Percentiles rank a stretch among this genome's conserved stretches.
Conservation (phyloP, 1,284 basidiomycete genomes). For the Pascua guehoae region DNA sequence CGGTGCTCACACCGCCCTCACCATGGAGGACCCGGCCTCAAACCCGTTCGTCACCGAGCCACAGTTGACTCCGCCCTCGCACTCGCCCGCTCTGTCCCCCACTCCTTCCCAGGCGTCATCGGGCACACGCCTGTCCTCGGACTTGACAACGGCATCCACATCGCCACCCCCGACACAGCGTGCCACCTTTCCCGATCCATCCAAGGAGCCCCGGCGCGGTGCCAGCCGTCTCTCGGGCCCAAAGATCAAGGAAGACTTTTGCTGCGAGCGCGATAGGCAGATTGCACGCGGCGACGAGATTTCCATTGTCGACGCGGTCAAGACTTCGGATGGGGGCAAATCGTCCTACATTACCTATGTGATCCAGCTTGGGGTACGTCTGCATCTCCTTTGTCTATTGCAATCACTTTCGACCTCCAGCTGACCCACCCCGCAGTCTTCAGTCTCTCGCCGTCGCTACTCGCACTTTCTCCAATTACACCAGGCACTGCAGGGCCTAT, state of each 20-base stretch:
- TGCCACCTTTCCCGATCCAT: slow-evolving; percentile 45
- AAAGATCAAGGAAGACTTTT: slow-evolving; percentile 41
- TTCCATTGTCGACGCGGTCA: slow-evolving; percentile 82
- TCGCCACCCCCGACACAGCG: slow-evolving; percentile 47
- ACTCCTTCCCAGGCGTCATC: slow-evolving; percentile 12
- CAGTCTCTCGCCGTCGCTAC: slow-evolving; percentile 85
- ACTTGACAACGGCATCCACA: slow-evolving; percentile 30
- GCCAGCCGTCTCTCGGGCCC: slow-evolving; percentile 36
- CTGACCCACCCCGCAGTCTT: slow-evolving; percentile 55
- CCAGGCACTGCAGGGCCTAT: slow-evolving; percentile 75
- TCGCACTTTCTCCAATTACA: slow-evolving; percentile 96
- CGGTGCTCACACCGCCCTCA: not conserved
- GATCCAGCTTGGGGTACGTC: slow-evolving; percentile 78
- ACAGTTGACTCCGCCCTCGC: slow-evolving; percentile 1
- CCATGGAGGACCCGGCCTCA: slow-evolving; percentile 19
- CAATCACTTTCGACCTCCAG: too few relatives aligned
- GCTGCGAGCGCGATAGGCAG: slow-evolving; percentile 46
- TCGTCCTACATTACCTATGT: slow-evolving; percentile 94
- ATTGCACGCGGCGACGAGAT: slow-evolving; percentile 44
- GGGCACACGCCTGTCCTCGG: not conserved
- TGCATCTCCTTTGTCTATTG: not conserved
- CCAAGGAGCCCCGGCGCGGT: slow-evolving; percentile 36
- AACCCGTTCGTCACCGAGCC: slow-evolving; percentile 20
- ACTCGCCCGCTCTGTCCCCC: slow-evolving; percentile 15
- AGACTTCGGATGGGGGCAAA: slow-evolving; percentile 80